Base-by-base conservation (phyloP, 306 rosid species). In the Neltuma alba region DNA sequence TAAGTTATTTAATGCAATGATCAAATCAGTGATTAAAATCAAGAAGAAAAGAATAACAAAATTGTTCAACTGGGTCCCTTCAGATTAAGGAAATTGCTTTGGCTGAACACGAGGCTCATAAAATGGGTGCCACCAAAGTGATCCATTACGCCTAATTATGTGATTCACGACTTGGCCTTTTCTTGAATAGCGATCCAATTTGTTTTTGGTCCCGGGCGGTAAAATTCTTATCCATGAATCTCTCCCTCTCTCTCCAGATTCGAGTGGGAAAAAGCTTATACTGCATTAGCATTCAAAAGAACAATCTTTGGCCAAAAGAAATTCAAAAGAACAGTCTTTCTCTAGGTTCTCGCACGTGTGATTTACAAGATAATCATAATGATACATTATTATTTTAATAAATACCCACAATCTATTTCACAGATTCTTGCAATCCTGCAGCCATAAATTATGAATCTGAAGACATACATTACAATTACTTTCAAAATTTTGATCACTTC, bases 81-180 rank as follows among this genome's bases (percentile, higher is more conserved):
- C 79, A 85, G 67, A 74, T 70, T 85, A 80, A 66, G 85, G 79
- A 81, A 83, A 74, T 64, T 78, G 84, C 80, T 86, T 86, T 83
- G 85, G 79, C 60, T 78, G 80, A 83, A 80, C 87, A 83, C 81
- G 48, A 81, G 86, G 83, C 72, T 76, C 87, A 81, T 86, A 71
- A 72, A 68, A 70, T 40, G 68, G 88, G 82, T 78, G 77, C 81
- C 76, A 81, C 76, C 37, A 57, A 79, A 85, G 73, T 63, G 78
- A 76, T 76, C 65, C 63, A 77, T 44, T 54, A 81, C 78, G 80
- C 76, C 79, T 82, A 55, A 82, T 82, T 80, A 76, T 72, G 74
- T 67, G 64, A 78, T 60, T 73, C 75, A 74, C 37, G 55, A 74
- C 40, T 76, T 41, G 68, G 71, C 81, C 54, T 68, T 78, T 86